Evolutionary conservation across 2,329 filamentous ascomycete genomes (phyloP).

Genomic region (Ploettnerulaceae sp.): DNA sequence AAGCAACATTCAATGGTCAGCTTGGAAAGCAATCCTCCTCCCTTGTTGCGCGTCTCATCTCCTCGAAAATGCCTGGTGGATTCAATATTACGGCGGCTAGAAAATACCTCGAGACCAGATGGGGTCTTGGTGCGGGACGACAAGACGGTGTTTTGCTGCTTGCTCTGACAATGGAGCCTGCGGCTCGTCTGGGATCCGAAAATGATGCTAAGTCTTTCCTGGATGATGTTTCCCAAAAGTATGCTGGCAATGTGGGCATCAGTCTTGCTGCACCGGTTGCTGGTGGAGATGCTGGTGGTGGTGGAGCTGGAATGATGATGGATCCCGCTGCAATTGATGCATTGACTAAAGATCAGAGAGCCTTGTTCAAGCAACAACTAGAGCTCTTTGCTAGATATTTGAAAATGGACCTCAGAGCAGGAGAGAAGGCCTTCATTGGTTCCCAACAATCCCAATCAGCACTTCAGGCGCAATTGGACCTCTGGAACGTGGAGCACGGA

Average conservation of each 20-base stretch:
- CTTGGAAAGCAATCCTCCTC: constrained; percentile 95
- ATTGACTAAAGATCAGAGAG: constrained; percentile 91
- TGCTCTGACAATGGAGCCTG: constrained; percentile 87
- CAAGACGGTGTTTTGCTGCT: constrained; percentile 88
- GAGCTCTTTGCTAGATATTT: constrained; percentile 93
- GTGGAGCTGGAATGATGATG: constrained; percentile 95
- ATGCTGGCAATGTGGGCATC: constrained; percentile 78
- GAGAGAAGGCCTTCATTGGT: constrained; percentile 85
- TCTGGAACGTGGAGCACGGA: constrained; percentile 93
- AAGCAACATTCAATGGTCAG: constrained; percentile 97
- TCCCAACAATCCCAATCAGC: constrained; percentile 82
- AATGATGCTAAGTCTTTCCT: constrained; percentile 88
- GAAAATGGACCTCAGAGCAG: constrained; percentile 94
- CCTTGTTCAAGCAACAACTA: constrained; percentile 96
- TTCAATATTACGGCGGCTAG: constrained; percentile 97
- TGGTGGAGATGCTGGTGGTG: constrained; percentile 65
- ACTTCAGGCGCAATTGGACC: constrained; percentile 86
- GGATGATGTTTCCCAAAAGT: constrained; percentile 84
- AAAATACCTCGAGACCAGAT: constrained; percentile 92
- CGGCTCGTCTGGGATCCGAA: constrained; percentile 83
- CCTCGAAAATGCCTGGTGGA: constrained; percentile 98
- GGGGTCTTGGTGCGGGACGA: constrained; percentile 79
- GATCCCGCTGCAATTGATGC: constrained; percentile 95
- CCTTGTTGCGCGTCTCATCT: constrained; percentile 88
- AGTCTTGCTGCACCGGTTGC: constrained; percentile 72